A percentile compares a stretch with the other conserved stretches of the same genome.
Conservation (phyloP, 371 early-diverging fungal species). For the Mortierella sp. region DNA sequence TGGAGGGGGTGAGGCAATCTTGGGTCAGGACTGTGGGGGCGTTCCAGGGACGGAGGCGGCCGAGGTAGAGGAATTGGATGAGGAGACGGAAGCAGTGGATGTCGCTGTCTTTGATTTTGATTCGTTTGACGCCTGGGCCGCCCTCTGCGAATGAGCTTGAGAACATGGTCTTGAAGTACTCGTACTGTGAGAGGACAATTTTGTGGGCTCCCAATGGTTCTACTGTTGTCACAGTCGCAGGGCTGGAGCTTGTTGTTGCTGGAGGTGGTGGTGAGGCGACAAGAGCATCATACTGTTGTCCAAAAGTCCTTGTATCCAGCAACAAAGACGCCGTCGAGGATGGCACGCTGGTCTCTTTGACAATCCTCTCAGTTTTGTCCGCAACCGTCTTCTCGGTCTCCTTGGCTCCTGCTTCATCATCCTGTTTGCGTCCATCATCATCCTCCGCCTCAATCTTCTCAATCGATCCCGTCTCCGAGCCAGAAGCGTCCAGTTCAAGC, state of each 20-base stretch:
- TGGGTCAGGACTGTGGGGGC: constrained; percentile 19
- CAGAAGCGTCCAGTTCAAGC: neutral
- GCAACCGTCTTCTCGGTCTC: neutral
- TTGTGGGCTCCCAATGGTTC: constrained; percentile 29
- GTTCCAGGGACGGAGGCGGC: constrained; percentile 13
- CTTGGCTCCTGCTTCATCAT: neutral
- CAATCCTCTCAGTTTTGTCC: neutral
- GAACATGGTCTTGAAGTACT: constrained; percentile 44
- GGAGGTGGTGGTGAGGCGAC: neutral
- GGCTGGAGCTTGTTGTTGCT: neutral
- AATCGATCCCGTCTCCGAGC: neutral
- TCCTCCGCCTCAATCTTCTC: neutral
- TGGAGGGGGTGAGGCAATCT: constrained; percentile 1
- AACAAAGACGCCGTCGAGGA: neutral
- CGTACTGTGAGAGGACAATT: constrained; percentile 31
- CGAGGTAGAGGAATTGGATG: constrained; percentile 43
- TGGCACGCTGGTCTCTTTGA: neutral
- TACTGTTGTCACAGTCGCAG: neutral
- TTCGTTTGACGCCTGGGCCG: constrained; percentile 25
- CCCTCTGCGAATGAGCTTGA: constrained; percentile 40
- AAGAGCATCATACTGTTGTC: neutral
- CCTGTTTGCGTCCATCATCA: neutral
- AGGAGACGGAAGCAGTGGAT: constrained; percentile 30
- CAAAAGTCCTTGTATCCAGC: neutral
- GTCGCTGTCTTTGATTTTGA: constrained; percentile 31